These are phyloP conservation scores for Spinacia oleracea DNA, from an alignment of 179 eudicot species.

Conservation along the genomic window DNA sequence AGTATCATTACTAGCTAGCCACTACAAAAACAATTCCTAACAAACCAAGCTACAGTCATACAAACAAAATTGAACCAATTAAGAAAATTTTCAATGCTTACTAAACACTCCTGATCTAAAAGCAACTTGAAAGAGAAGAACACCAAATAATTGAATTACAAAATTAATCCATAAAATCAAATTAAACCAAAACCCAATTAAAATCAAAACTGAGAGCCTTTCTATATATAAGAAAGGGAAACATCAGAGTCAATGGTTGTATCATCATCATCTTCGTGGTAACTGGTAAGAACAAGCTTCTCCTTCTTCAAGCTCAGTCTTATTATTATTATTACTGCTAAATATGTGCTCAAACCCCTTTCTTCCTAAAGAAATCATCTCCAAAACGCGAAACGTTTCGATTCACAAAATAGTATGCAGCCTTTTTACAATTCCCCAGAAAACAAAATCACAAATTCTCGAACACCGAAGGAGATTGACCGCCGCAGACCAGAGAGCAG, in stretches of 20 bases:
- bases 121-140: no score
- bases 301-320: slow-evolving; percentile 83
- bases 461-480: no score
- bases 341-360: slow-evolving; percentile 48
- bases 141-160: no score
- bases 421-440: slow-evolving; percentile 12
- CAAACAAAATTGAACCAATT: no score
- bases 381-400: slow-evolving; percentile 26
- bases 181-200: no score
- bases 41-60: neutral
- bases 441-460: slow-evolving; percentile 26
- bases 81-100: no score
- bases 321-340: slow-evolving; percentile 31
- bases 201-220: no score
- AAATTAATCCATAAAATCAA: no score
- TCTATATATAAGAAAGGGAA: slow-evolving; percentile 85
- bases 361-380: no score
- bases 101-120: no score
- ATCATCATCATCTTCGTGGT: slow-evolving; percentile 35
- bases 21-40: neutral
- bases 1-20: neutral
- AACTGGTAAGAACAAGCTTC: slow-evolving; percentile 68
- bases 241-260: slow-evolving; percentile 85
- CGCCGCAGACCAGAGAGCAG: no score
- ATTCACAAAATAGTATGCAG: slow-evolving; percentile 20